Conservation (phyloP, 768 basidiomycete species). For the Amyloporia xantha region DNA sequence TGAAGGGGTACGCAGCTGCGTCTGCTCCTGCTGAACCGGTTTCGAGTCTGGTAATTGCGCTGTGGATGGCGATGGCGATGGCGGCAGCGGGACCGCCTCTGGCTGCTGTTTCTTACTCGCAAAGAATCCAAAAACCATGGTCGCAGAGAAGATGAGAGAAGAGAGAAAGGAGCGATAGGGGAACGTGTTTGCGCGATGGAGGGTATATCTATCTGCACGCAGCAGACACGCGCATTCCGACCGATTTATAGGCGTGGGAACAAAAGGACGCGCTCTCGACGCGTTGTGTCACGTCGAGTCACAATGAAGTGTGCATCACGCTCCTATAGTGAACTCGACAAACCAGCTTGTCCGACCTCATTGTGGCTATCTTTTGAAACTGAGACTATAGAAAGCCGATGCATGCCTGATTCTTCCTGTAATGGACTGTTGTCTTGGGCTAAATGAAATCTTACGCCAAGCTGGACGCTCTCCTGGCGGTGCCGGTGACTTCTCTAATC, state of each 20-base stretch:
- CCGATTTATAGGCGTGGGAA: not conserved
- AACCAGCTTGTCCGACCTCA: too few species aligned
- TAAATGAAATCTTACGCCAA: too few species aligned
- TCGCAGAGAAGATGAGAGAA: not conserved
- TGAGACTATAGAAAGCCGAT: too few species aligned
- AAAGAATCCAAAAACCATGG: constrained; percentile 24
- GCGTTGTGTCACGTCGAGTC: constrained; percentile 4
- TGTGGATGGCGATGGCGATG: constrained; percentile 9
- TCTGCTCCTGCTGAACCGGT: constrained; percentile 5
- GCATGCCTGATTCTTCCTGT: too few species aligned
- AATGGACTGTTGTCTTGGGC: too few species aligned
- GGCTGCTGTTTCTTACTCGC: constrained; percentile 11
- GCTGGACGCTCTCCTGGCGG: too few species aligned
- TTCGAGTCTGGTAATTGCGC: constrained; percentile 2
- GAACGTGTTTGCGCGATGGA: not conserved
- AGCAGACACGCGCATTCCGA: not conserved
- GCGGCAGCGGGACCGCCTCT: constrained; percentile 11
- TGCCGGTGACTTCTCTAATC: too few species aligned
- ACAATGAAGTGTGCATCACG: too few species aligned
- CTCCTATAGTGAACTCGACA: too few species aligned
- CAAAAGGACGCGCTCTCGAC: constrained; percentile 2
- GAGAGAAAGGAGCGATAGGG: not conserved
- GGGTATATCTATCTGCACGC: not conserved
- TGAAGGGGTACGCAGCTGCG: constrained; percentile 48
- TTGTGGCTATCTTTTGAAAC: too few species aligned